Conservation (phyloP, 495 filamentous ascomycete species). For the Podospora australis region DNA sequence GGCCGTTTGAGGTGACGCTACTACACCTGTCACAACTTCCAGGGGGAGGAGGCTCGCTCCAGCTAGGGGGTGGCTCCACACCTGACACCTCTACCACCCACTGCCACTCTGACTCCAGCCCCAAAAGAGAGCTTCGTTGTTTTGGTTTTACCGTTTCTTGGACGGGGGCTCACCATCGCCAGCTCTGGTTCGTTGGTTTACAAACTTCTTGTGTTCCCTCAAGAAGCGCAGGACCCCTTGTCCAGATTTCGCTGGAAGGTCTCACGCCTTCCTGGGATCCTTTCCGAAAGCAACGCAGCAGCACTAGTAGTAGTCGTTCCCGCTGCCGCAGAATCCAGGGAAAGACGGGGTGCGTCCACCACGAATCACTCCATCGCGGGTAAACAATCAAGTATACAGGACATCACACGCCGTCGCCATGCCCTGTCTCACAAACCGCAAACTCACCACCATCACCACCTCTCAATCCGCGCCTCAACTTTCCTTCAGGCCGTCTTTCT, state of each 20-base stretch:
- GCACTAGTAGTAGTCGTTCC: background rate
- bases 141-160: slow-evolving; percentile 6
- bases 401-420: slow-evolving; percentile 22
- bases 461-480: slow-evolving; percentile 26
- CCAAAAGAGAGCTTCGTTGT: slow-evolving; percentile 5
- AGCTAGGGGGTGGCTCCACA: background rate
- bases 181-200: slow-evolving; percentile 5
- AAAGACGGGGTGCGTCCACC: background rate
- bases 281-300: slow-evolving; percentile 5
- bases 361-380: background rate
- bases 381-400: background rate
- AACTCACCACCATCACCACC: slow-evolving; percentile 16
- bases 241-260: slow-evolving; percentile 10
- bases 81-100: slow-evolving; percentile 13
- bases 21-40: slow-evolving; percentile 10
- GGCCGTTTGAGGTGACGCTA: slow-evolving; percentile 13
- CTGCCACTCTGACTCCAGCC: slow-evolving; percentile 3
- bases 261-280: slow-evolving; percentile 10
- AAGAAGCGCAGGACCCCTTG: slow-evolving; percentile 18
- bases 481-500: slow-evolving; percentile 11
- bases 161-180: slow-evolving; percentile 6
- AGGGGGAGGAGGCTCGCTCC: background rate
- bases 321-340: slow-evolving; percentile 3
- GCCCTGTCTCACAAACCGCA: slow-evolving; percentile 18
- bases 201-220: slow-evolving; percentile 3